Base-by-base conservation (phyloP, 257 asterid genomes). In the Jasminum sambac region DNA sequence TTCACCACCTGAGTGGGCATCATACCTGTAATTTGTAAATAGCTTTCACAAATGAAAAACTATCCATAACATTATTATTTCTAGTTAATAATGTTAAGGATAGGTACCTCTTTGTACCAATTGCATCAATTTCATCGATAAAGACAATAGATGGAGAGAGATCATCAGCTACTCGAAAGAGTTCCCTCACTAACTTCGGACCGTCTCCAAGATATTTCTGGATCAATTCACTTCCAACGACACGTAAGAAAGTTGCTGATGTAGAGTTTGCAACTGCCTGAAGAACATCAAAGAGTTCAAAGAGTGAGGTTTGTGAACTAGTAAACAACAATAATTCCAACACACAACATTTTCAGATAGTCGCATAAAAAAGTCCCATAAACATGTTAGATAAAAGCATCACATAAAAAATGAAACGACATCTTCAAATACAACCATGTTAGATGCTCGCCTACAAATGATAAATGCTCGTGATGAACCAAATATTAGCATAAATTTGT, bases 1-100 rank as follows among this genome's bases (percentile, higher is more conserved):
- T 72, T 86, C 91, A 72, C 91, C 89, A 26, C 89, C 89, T 0
- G 89, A 86, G 72, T 86, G 87, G 1, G 91, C 91, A 68, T 86
- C 89, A 24, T 84, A 86, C 83, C 87, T 86, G 68, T 30, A 30
- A 30, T 30, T 30, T 30, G 36, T 13, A 63, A 13, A 63, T 0
- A 41, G 62, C 34, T 26, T 74, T n/a, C 14, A 19, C 52, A 52
- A 5, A 38, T 13, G 41, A 63, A 36, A 8, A 66, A 17, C 26
- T 1, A 40, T 39, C 64, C 40, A 42, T 62, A 19, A 34, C 11
- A 1, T 26, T 19, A 40, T 57, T 43, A 59, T 8, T 13, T 24
- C 19, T 9, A 52, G 50, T 30, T 6, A 73, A 30, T 37, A 44
- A 63, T 42, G 37, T 37, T 69, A 64, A 41, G 71, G 11, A 19